These are phyloP conservation scores for Helotiales sp. DNA, from an alignment of 2,329 filamentous ascomycete genomes.

Conservation along the genomic window DNA sequence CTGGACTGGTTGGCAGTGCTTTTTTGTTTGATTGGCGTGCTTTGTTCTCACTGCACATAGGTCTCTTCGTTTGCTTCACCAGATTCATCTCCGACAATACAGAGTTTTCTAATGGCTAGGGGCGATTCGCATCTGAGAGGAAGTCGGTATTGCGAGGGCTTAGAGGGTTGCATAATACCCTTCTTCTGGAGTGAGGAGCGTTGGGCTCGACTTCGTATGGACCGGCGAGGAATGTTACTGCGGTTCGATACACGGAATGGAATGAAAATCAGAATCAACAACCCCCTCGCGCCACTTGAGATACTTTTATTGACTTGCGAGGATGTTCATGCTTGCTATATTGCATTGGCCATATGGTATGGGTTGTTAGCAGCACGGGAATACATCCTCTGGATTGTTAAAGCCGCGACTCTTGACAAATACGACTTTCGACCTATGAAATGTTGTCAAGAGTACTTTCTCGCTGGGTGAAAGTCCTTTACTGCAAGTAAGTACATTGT, in stretches of 20 bases:
- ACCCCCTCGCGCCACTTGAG: neutral
- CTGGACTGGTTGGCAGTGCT: neutral
- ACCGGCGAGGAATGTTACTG: neutral
- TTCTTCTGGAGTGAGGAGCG: neutral
- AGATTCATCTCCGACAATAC: neutral
- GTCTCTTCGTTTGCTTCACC: neutral
- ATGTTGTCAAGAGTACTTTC: neutral
- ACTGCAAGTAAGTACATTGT: neutral
- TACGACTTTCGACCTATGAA: neutral
- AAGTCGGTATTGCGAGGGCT: neutral
- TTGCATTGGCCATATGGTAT: neutral
- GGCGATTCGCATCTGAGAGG: neutral
- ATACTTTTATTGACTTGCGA: neutral
- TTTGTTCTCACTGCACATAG: constrained; percentile 8
- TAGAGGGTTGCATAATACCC: neutral
- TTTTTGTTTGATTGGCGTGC: neutral
- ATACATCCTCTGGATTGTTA: neutral
- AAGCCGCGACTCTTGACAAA: neutral
- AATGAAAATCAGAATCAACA: constrained; percentile 1
- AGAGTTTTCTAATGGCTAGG: neutral
- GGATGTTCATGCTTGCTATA: neutral
- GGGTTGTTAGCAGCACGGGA: neutral
- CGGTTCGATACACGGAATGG: neutral
- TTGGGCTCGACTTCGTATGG: neutral
- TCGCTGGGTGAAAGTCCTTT: neutral